phyloP scores from a whole-genome alignment of 306 rosid genomes.

The Hippophae tibetana region DNA sequence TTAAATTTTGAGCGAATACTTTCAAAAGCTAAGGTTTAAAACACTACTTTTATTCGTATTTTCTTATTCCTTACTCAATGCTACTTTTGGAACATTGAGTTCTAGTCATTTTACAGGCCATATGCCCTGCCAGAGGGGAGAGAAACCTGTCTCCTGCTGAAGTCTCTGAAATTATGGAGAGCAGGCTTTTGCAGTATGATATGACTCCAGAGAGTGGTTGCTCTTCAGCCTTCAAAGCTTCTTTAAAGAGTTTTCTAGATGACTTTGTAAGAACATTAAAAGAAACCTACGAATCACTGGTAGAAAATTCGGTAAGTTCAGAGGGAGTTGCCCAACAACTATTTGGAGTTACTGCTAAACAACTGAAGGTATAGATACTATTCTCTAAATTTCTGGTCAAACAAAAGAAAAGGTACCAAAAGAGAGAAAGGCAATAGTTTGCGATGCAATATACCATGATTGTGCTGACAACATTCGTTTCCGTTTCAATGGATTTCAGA shows the following conservation, averaged over 20 bases:
- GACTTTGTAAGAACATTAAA: conserved; percentile 26
- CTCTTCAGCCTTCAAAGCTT: conserved; percentile 41
- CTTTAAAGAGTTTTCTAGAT: conserved; percentile 49
- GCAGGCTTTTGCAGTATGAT: conserved; percentile 47
- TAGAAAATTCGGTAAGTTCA: conserved; percentile 25
- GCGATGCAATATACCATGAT: background rate
- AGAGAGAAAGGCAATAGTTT: too few relatives aligned
- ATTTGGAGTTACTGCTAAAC: conserved; percentile 56
- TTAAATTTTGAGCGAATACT: conserved; percentile 70
- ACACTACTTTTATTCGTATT: conserved; percentile 12
- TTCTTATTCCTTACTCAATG: conserved; percentile 1
- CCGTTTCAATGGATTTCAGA: too few relatives aligned
- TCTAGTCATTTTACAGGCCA: conserved; percentile 40
- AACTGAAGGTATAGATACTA: conserved; percentile 57
- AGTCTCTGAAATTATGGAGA: conserved; percentile 38
- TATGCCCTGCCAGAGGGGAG: conserved; percentile 48
- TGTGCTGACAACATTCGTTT: background rate
- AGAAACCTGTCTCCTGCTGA: conserved; percentile 53
- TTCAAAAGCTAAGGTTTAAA: conserved; percentile 64
- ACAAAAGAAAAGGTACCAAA: background rate
- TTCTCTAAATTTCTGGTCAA: conserved; percentile 6
- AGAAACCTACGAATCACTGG: conserved; percentile 19
- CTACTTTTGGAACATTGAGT: conserved; percentile 2
- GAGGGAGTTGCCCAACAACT: conserved; percentile 45
- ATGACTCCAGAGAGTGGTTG: conserved; percentile 47